Evolutionary conservation across 139 green algal species (phyloP).

Genomic region (Tetraselmis chui): DNA sequence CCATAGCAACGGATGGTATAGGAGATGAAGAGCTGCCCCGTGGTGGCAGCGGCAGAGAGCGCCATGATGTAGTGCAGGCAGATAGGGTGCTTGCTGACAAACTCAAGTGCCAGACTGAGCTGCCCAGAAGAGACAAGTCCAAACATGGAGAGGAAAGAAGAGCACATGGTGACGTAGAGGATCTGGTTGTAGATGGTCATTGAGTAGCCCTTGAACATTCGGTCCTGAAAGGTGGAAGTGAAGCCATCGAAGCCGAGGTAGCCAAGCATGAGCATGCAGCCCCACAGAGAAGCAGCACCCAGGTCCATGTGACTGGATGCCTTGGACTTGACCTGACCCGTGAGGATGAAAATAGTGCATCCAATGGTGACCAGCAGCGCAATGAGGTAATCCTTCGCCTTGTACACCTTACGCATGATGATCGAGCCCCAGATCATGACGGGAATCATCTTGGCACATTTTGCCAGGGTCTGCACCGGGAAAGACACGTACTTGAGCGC

Average conservation of each 20-base stretch:
- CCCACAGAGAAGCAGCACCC: slow-evolving; percentile 24
- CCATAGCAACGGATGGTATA: slow-evolving; percentile 74
- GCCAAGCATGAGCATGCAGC: slow-evolving; percentile 79
- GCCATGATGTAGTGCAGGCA: slow-evolving; percentile 41
- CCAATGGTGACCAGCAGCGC: slow-evolving; percentile 73
- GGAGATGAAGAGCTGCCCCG: slow-evolving; percentile 73
- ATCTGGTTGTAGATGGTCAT: slow-evolving; percentile 95
- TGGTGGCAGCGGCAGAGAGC: slow-evolving; percentile 48
- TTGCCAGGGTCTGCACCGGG: slow-evolving; percentile 88
- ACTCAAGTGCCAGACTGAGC: slow-evolving; percentile 46
- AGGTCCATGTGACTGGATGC: background rate
- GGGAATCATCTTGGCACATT: slow-evolving; percentile 96
- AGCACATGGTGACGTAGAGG: slow-evolving; percentile 68
- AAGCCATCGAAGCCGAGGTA: slow-evolving; percentile 96
- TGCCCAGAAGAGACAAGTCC: slow-evolving; percentile 41
- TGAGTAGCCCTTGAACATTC: slow-evolving; percentile 87
- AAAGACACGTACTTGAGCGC: slow-evolving; percentile 96
- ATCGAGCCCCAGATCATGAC: slow-evolving; percentile 96
- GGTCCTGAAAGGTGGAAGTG: slow-evolving; percentile 96
- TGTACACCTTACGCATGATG: slow-evolving; percentile 85
- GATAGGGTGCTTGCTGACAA: slow-evolving; percentile 49
- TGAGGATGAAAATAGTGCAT: slow-evolving; percentile 78
- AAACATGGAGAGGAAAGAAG: slow-evolving; percentile 21
- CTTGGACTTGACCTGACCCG: slow-evolving; percentile 19
- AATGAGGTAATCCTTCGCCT: slow-evolving; percentile 63